Conservation (phyloP, 1,284 basidiomycete species). For the Ganoderma meredithae region DNA sequence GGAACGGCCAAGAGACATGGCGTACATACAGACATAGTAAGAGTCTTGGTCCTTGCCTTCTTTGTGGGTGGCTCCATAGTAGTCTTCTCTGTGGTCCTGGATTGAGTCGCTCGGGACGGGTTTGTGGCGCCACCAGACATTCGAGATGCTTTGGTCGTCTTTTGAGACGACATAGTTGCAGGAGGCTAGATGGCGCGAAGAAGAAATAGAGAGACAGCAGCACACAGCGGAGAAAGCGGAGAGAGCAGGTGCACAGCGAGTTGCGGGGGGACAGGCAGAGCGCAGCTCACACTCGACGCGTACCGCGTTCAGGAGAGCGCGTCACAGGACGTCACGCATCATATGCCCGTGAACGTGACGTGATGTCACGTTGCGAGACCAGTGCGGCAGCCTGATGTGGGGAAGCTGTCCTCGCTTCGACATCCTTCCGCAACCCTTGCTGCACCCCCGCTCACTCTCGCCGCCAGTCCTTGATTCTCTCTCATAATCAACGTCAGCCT, state of each 20-base stretch:
- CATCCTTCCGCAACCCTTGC: background rate
- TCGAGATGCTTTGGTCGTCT: conserved; percentile 10
- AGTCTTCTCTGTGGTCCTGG: background rate
- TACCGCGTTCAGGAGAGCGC: background rate
- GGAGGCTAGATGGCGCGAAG: background rate
- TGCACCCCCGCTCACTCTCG: background rate
- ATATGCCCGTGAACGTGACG: background rate
- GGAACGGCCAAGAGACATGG: background rate
- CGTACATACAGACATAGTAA: conserved; percentile 26
- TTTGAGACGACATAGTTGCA: conserved; percentile 19
- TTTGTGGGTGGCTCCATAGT: conserved; percentile 26
- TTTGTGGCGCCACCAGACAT: conserved; percentile 13
- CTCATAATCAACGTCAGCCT: background rate
- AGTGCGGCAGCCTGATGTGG: background rate
- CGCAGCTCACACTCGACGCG: background rate
- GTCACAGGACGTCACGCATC: background rate
- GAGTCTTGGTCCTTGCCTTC: conserved; percentile 27
- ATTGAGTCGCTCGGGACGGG: conserved; percentile 7
- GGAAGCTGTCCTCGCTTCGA: too few relatives aligned
- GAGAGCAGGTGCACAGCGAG: background rate
- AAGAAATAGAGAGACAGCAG: background rate
- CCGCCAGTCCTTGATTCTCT: background rate
- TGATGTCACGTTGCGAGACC: background rate
- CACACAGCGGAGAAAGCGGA: background rate
- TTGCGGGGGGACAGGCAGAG: background rate